These are phyloP conservation scores for Cryptococcus neoformans DNA, from an alignment of 1,284 basidiomycete genomes.

Conservation along the genomic window DNA sequence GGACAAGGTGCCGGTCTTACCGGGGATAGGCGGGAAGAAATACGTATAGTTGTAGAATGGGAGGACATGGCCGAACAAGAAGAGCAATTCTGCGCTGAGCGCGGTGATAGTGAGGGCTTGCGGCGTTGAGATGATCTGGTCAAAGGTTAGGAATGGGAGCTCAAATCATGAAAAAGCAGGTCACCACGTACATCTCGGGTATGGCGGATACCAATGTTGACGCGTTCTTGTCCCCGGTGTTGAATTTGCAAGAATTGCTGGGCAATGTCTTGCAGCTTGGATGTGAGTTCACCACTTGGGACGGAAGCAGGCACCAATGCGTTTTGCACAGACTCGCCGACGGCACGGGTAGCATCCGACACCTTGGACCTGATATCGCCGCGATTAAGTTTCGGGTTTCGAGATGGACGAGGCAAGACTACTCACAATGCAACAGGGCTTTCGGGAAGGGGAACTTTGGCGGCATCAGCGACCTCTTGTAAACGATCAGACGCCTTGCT, in stretches of 20 bases:
- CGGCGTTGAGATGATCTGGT: conserved; percentile 34
- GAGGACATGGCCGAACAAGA: conserved; percentile 34
- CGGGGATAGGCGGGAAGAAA: conserved; percentile 34
- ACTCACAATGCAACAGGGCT: conserved; percentile 31
- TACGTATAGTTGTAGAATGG: conserved; percentile 39
- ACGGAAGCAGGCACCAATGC: conserved; percentile 11
- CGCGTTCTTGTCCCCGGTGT: conserved; percentile 13
- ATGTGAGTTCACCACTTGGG: not conserved
- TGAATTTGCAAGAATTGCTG: conserved; percentile 10
- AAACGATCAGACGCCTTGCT: conserved; percentile 33
- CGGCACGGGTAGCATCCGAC: not conserved
- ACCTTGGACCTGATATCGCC: not conserved
- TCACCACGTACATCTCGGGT: conserved; percentile 23
- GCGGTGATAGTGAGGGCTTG: conserved; percentile 28
- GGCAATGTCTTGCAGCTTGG: no score
- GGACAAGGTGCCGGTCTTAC: conserved; percentile 26
- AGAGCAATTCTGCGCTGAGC: conserved; percentile 29
- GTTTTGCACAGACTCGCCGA: conserved; percentile 13
- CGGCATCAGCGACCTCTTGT: conserved; percentile 27
- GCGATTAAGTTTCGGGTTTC: not conserved
- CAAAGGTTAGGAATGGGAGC: not conserved
- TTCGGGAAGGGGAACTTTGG: conserved; percentile 40
- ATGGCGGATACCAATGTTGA: conserved; percentile 21
- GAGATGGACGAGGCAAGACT: no score
- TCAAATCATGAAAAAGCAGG: not conserved